Conservation (phyloP, 495 filamentous ascomycete genomes). For the Penicillium samsonianum region DNA sequence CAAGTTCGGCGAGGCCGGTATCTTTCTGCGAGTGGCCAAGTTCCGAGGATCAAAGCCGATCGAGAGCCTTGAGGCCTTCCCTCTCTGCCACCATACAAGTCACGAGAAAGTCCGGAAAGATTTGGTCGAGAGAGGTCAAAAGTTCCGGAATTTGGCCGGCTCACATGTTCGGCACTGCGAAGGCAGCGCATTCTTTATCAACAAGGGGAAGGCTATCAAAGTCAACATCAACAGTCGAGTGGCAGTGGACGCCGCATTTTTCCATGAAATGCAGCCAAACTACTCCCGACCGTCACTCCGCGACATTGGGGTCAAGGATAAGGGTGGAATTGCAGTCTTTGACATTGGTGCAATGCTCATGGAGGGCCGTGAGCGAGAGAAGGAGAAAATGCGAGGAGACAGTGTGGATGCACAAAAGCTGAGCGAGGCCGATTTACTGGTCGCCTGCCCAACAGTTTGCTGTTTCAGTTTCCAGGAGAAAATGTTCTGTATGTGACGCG, state of each 20-base stretch:
- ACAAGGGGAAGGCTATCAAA: conserved; percentile 27
- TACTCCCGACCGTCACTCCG: conserved; percentile 28
- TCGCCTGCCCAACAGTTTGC: conserved; percentile 28
- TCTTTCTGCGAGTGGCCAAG: conserved; percentile 29
- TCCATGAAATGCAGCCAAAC: conserved; percentile 31
- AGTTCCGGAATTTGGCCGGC: conserved; percentile 29
- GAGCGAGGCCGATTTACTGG: conserved; percentile 28
- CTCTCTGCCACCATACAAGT: conserved; percentile 27
- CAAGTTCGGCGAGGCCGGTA: conserved; percentile 26
- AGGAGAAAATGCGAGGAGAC: conserved; percentile 26
- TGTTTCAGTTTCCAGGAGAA: conserved; percentile 35
- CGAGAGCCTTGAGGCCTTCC: conserved; percentile 30
- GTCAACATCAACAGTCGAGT: conserved; percentile 28
- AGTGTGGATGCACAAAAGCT: conserved; percentile 24
- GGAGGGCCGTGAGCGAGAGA: conserved; percentile 26
- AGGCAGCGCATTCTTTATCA: conserved; percentile 32
- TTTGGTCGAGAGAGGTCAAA: conserved; percentile 29
- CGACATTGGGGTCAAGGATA: conserved; percentile 14
- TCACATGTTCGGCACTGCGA: conserved; percentile 22
- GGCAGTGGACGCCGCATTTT: conserved; percentile 29
- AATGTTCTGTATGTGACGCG: conserved; percentile 25
- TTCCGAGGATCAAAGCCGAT: conserved; percentile 32
- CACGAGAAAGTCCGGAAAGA: conserved; percentile 20
- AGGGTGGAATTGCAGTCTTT: conserved; percentile 17
- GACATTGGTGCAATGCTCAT: conserved; percentile 19